Evolutionary conservation across 148 eudicot species (phyloP).

Genomic region (Arctostaphylos glauca): DNA sequence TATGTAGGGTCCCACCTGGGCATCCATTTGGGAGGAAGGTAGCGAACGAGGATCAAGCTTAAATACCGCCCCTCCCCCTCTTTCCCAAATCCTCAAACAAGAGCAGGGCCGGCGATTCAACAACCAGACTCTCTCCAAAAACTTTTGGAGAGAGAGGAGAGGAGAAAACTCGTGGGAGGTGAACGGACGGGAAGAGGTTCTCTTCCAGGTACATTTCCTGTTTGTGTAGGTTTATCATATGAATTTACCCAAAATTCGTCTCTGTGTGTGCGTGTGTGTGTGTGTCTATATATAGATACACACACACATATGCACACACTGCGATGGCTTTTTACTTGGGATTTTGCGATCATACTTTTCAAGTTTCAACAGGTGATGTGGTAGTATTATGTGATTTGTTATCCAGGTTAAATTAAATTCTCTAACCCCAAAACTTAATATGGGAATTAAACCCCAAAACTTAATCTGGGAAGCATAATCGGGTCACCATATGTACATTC

Average conservation of each 20-base stretch:
- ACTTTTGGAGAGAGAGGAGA: too few species aligned
- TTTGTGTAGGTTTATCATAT: too few species aligned
- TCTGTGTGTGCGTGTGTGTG: background rate
- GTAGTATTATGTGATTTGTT: too few species aligned
- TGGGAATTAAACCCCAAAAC: too few species aligned
- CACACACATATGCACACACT: background rate
- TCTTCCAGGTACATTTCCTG: background rate
- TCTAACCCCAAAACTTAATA: too few species aligned
- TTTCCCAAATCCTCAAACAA: background rate
- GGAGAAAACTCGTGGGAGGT: background rate
- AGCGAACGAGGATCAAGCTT: background rate
- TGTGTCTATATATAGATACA: background rate
- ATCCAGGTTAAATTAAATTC: too few species aligned
- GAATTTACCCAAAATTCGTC: background rate
- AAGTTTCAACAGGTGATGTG: background rate
- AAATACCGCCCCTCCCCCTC: background rate
- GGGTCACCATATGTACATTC: too few species aligned
- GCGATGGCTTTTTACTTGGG: background rate
- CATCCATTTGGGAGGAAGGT: too few species aligned
- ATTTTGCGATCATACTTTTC: background rate
- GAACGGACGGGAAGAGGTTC: background rate
- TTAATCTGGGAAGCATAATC: too few species aligned
- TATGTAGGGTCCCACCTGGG: too few species aligned
- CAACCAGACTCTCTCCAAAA: background rate
- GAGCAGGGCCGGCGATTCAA: constrained; percentile 1